These are phyloP conservation scores for Forsythia viridissima DNA, from an alignment of 257 asterid genomes.

Conservation along the genomic window DNA sequence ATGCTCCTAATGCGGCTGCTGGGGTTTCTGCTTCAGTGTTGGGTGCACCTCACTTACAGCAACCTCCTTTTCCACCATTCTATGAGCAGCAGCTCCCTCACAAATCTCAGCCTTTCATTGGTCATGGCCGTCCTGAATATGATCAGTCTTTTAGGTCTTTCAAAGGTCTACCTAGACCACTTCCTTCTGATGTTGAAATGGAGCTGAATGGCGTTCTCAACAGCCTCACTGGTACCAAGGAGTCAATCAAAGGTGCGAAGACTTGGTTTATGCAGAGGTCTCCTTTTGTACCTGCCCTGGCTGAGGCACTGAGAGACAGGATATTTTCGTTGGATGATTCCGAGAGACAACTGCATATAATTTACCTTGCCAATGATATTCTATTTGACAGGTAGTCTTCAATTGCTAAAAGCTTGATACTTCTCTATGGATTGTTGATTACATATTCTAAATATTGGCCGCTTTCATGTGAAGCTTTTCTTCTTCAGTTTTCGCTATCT, in stretches of 20 bases:
- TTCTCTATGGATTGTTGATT: slow-evolving; percentile 1
- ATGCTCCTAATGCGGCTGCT: slow-evolving; percentile 59
- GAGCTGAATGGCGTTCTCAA: slow-evolving; percentile 84
- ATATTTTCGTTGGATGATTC: slow-evolving; percentile 79
- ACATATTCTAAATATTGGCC: background rate
- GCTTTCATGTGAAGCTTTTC: slow-evolving; percentile 9
- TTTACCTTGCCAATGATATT: slow-evolving; percentile 96
- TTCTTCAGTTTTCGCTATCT: slow-evolving; percentile 11
- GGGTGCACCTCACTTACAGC: slow-evolving; percentile 66
- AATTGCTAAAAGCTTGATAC: slow-evolving; percentile 9
- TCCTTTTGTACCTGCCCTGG: slow-evolving; percentile 71
- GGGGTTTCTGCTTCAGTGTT: slow-evolving; percentile 37
- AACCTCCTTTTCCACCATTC: slow-evolving; percentile 70
- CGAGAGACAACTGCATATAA: slow-evolving; percentile 88
- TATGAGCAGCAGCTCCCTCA: slow-evolving; percentile 77
- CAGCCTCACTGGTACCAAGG: slow-evolving; percentile 91
- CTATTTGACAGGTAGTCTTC: slow-evolving; percentile 78
- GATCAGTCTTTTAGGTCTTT: slow-evolving; percentile 68
- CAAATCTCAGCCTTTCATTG: slow-evolving; percentile 57
- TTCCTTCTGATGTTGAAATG: slow-evolving; percentile 91
- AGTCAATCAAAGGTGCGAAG: slow-evolving; percentile 95
- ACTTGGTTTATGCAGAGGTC: slow-evolving; percentile 98
- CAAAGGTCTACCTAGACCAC: slow-evolving; percentile 73
- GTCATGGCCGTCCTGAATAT: slow-evolving; percentile 68
- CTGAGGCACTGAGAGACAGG: slow-evolving; percentile 91